phyloP scores from a whole-genome alignment of 208 protist genomes.

The Leishmania mexicana region DNA sequence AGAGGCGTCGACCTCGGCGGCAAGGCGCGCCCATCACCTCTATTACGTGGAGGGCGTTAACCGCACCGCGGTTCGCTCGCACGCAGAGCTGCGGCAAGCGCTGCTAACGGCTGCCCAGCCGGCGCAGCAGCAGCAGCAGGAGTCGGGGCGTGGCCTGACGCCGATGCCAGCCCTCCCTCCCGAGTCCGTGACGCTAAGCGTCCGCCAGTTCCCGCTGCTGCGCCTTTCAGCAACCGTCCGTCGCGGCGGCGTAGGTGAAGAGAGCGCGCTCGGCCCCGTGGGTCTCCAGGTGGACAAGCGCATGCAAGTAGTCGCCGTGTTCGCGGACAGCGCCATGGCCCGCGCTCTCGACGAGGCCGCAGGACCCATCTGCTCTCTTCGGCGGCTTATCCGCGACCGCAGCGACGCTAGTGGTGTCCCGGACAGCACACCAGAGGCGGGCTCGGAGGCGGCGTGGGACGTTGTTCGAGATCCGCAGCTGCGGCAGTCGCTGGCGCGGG shows the following conservation, averaged over 20 bases:
- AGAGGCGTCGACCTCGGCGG: conserved; percentile 9
- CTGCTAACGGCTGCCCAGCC: conserved; percentile 28
- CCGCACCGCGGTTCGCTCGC: conserved; percentile 31
- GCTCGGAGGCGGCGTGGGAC: conserved; percentile 6
- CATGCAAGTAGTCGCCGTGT: conserved; percentile 48
- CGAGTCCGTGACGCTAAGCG: conserved; percentile 61
- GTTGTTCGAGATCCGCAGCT: conserved; percentile 17
- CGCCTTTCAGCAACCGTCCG: conserved; percentile 44
- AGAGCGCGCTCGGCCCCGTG: conserved; percentile 44
- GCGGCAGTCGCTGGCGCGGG: not conserved
- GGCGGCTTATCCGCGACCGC: conserved; percentile 38
- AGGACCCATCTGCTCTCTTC: conserved; percentile 47
- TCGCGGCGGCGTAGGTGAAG: conserved; percentile 34
- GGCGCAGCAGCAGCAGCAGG: not conserved
- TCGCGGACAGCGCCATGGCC: conserved; percentile 51
- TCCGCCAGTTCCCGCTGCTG: conserved; percentile 65
- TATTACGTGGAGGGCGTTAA: conserved; percentile 73
- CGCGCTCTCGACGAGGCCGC: conserved; percentile 44
- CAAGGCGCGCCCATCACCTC: conserved; percentile 17
- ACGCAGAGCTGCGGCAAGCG: conserved; percentile 30
- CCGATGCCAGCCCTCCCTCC: conserved; percentile 14
- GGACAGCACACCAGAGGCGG: not conserved
- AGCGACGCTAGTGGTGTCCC: not conserved
- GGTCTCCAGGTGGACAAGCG: conserved; percentile 62
- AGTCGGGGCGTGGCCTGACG: not conserved